Percentiles rank a stretch among this genome's conserved stretches.
Evolutionary conservation across 768 basidiomycete genomes (phyloP).

Genomic region (Tulasnella calospora): DNA sequence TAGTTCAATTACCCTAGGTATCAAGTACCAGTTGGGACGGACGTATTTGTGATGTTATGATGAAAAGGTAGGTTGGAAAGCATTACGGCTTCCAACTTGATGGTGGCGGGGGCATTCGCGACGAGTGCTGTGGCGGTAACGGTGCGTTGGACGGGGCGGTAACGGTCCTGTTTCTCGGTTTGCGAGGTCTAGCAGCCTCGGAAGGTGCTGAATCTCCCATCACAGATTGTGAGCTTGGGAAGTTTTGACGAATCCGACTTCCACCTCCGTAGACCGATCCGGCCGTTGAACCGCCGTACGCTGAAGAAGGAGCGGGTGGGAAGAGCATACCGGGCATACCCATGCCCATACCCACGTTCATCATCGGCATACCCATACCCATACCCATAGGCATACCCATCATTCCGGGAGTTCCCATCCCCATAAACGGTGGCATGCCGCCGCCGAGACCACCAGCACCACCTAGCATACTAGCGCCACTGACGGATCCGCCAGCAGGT

Average conservation of each 20-base stretch:
- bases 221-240: conserved; percentile 19
- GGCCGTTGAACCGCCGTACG: conserved; percentile 45
- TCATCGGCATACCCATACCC: conserved; percentile 26
- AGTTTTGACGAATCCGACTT: conserved; percentile 40
- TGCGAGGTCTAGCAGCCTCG: not conserved
- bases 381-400: conserved; percentile 32
- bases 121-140: conserved; percentile 20
- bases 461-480: conserved; percentile 33
- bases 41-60: not conserved
- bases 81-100: conserved; percentile 27
- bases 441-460: conserved; percentile 41
- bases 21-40: too few relatives aligned
- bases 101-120: conserved; percentile 17
- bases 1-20: not conserved
- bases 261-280: conserved; percentile 28
- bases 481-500: conserved; percentile 36
- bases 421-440: conserved; percentile 30
- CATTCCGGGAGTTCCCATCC: conserved; percentile 32
- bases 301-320: conserved; percentile 48
- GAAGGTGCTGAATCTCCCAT: conserved; percentile 9
- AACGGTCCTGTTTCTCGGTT: conserved; percentile 36
- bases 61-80: too few relatives aligned
- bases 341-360: conserved; percentile 35
- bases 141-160: conserved; percentile 35
- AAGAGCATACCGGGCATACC: conserved; percentile 38